phyloP scores from a whole-genome alignment of 2,329 filamentous ascomycete species.

The Cercospora brassicicola region DNA sequence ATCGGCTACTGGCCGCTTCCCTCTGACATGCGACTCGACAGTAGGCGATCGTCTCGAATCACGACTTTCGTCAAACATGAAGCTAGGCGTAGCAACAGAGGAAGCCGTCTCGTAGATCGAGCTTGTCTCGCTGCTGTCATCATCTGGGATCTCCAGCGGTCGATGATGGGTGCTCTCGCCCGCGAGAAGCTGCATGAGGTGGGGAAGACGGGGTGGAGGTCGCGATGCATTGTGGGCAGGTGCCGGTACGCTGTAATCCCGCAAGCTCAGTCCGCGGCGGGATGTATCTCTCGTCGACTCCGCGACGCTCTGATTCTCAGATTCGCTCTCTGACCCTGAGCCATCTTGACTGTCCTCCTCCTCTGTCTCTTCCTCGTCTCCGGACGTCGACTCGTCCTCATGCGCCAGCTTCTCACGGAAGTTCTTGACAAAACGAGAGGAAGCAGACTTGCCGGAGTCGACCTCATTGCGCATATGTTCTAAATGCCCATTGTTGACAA shows the following conservation, averaged over 20 bases:
- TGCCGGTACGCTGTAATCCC: background rate
- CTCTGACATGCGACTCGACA: background rate
- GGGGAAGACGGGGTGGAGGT: slow-evolving; percentile 21
- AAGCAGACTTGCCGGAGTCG: slow-evolving; percentile 45
- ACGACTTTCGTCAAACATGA: background rate
- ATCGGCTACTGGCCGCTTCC: slow-evolving; percentile 23
- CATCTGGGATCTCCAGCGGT: slow-evolving; percentile 5
- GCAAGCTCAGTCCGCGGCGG: background rate
- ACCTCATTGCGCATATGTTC: slow-evolving; percentile 61
- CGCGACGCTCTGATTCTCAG: background rate
- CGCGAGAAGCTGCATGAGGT: slow-evolving; percentile 24
- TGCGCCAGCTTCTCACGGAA: slow-evolving; percentile 39
- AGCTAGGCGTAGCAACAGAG: background rate
- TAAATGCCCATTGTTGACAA: slow-evolving; percentile 91
- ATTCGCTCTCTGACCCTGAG: background rate
- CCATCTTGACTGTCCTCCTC: slow-evolving; percentile 17
- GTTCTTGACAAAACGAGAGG: slow-evolving; percentile 35
- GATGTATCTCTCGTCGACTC: background rate
- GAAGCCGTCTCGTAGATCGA: background rate
- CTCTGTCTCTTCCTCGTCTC: slow-evolving; percentile 30
- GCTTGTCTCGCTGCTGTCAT: slow-evolving; percentile 7
- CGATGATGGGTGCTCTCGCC: slow-evolving; percentile 15
- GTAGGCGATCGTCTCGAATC: slow-evolving; percentile 1
- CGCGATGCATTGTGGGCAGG: background rate
- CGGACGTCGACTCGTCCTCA: slow-evolving; percentile 38